Evolutionary conservation across 75 land plant species (phyloP), one percentile per base, ranked within the genome.

Genomic region (Larix kaempferi): DNA sequence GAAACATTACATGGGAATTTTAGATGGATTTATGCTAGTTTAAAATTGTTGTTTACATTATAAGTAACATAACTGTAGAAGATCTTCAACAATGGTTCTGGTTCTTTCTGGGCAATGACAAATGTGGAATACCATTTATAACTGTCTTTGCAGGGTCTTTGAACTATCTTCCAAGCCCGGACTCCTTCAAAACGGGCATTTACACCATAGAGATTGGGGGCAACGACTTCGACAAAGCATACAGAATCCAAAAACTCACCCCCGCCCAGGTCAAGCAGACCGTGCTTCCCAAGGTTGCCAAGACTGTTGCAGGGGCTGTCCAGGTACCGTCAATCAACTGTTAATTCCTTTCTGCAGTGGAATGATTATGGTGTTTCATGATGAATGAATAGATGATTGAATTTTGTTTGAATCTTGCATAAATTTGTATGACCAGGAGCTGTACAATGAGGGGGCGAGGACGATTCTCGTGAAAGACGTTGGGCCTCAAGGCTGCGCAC

Each of bases 401-500:
- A 59, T 59, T 22, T 59, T 0, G 21, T 59, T 59, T 22, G 22
- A 17, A 17, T 59, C 15, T 64, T 16, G 4, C 7, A 29, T 26
- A 1, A 2, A 12, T 59, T 17, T 52, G 35, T 6, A 35, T 75
- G 15, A 21, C 26, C 77, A 93, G 93, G 88, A 77, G 27, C 33
- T 91, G 26, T 84, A 91, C 56, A 85, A 39, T 1, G 37, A 81
- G 35, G 93, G 93, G 39, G 96, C 90, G 0, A 58, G 87, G 4
- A 84, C 87, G 13, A 86, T 93, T 64, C 37, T 89, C 57, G 85
- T 93, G n/a, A 77, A 80, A 2, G 87, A 88, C 57, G 79, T 93
- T 22, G 93, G 91, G 12, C 96, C 96, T 10, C 76, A 89, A 15
- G 96, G 96, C 0, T 93, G 96, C 71, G 88, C 82, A 29, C 91